These are phyloP conservation scores for Cryomyces minteri DNA, from an alignment of 495 filamentous ascomycete genomes.

Conservation along the genomic window DNA sequence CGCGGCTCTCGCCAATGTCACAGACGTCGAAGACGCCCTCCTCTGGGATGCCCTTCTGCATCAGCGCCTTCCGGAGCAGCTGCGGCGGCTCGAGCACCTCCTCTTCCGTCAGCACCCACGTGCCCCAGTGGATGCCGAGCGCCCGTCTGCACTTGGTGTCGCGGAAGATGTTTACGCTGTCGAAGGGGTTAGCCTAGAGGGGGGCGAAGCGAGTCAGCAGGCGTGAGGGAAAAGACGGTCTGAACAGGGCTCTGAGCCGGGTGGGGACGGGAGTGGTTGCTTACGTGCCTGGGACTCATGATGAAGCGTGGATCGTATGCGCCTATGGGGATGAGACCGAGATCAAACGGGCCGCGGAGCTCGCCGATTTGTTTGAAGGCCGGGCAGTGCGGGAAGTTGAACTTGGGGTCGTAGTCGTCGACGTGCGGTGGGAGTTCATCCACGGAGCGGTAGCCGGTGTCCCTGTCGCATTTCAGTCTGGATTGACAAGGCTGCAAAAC, in stretches of 20 bases:
- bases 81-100: slow-evolving; percentile 69
- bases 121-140: slow-evolving; percentile 84
- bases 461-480: slow-evolving; percentile 12
- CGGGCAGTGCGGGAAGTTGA: slow-evolving; percentile 58
- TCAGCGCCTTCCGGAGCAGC: slow-evolving; percentile 59
- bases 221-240: too few species aligned
- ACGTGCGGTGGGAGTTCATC: slow-evolving; percentile 38
- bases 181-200: slow-evolving; percentile 79
- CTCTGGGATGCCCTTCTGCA: slow-evolving; percentile 45
- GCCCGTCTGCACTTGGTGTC: slow-evolving; percentile 73
- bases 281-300: too few species aligned
- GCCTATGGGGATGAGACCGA: slow-evolving; percentile 88
- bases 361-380: slow-evolving; percentile 78
- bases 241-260: too few species aligned
- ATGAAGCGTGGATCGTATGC: slow-evolving; percentile 49
- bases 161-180: slow-evolving; percentile 75
- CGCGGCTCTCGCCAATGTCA: slow-evolving; percentile 71
- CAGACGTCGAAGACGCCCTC: slow-evolving; percentile 74
- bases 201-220: slow-evolving; percentile 7
- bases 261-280: too few species aligned
- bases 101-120: slow-evolving; percentile 79
- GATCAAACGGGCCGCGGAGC: slow-evolving; percentile 70
- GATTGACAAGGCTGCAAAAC: not conserved
- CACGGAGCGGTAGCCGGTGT: slow-evolving; percentile 69
- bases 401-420: slow-evolving; percentile 58